Evolutionary conservation across 2,329 filamentous ascomycete genomes (phyloP), one percentile per base, ranked within the genome.

Genomic region (Pleurostoma richardsiae): DNA sequence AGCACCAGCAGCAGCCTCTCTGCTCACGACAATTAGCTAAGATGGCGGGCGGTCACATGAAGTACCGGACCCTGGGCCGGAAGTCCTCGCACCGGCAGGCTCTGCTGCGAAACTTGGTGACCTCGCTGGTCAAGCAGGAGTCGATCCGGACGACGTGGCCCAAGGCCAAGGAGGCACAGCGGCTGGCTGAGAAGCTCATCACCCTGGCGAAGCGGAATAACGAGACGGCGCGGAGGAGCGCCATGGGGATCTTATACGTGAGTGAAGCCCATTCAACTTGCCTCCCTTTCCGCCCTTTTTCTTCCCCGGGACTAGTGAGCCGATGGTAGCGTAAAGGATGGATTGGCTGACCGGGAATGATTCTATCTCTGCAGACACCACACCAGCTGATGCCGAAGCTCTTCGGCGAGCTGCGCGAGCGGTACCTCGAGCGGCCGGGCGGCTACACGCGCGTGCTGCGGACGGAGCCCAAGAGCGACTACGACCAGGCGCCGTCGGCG

Each of bases 131-230:
- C 71, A 80, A 88, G 68, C 83, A 95, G 69, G 94, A 99, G 74
- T 84, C 89, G 53, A 95, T 99, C 72, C 84, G 86, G 54, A 99
- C 94, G 43, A 96, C 94, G 71, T 96, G 88, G 79, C 85, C 86
- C 65, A 97, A 97, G 72, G 94, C 94, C 42, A 99, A 97, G 71
- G 94, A 99, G 73, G 88, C 94, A 26, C 94, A 99, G 71, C 80
- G 88, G 40, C 68, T 97, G 57, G 94, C 91, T 6, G 94, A 99
- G 65, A 95, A 95, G 74, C 76, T 97, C 56, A 91, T 99, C 60
- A 96, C 91, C 4, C 68, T 96, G 58, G 92, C 88, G 26, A 99
- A 97, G 79, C 87, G 85, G 71, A 90, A 96, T 66, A 95, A 92
- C 39, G 85, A 90, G 60, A 88, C 89, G 26, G 86, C 85, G 50